A percentile compares a stretch with the other conserved stretches of the same genome.
Conservation (phyloP, 805 yeast species). For the Wickerhamomyces canadensis region DNA sequence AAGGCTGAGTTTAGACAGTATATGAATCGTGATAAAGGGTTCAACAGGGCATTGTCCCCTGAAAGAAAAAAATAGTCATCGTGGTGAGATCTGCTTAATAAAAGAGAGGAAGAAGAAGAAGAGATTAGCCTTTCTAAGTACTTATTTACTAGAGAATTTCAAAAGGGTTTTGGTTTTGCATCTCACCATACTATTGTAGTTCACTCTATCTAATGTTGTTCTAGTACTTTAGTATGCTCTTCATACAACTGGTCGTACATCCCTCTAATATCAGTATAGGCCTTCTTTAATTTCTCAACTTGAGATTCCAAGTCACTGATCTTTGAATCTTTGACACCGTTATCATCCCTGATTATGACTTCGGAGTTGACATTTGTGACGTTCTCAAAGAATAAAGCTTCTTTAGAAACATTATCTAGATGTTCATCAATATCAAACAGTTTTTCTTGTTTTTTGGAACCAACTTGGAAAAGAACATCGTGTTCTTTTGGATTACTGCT, state of each 20-base stretch:
- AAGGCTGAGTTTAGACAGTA: constrained; percentile 51
- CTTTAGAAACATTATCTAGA: constrained; percentile 40
- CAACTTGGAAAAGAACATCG: constrained; percentile 33
- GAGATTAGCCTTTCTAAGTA: too few species aligned
- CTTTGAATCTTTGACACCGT: constrained; percentile 23
- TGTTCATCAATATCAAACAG: constrained; percentile 42
- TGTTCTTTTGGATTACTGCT: constrained; percentile 38
- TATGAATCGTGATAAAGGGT: constrained; percentile 52
- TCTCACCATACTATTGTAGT: neutral
- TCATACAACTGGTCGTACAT: constrained; percentile 54
- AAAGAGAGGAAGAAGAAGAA: neutral
- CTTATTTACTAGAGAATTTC: too few species aligned
- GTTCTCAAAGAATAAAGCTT: constrained; percentile 48
- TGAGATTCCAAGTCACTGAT: constrained; percentile 38
- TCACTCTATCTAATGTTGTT: constrained; percentile 5
- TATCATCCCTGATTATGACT: constrained; percentile 19
- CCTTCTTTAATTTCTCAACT: constrained; percentile 45
- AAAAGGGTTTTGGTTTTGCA: neutral
- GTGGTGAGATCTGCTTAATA: neutral
- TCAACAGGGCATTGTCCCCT: constrained; percentile 51
- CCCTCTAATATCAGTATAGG: constrained; percentile 52
- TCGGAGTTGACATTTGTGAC: constrained; percentile 35
- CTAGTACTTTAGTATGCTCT: constrained; percentile 37
- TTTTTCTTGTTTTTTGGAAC: constrained; percentile 17
- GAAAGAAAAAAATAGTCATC: constrained; percentile 18